Percentiles rank a stretch among this genome's conserved stretches.
Evolutionary conservation across 2,329 filamentous ascomycete species (phyloP).

Genomic region (Metarhizium rileyi): DNA sequence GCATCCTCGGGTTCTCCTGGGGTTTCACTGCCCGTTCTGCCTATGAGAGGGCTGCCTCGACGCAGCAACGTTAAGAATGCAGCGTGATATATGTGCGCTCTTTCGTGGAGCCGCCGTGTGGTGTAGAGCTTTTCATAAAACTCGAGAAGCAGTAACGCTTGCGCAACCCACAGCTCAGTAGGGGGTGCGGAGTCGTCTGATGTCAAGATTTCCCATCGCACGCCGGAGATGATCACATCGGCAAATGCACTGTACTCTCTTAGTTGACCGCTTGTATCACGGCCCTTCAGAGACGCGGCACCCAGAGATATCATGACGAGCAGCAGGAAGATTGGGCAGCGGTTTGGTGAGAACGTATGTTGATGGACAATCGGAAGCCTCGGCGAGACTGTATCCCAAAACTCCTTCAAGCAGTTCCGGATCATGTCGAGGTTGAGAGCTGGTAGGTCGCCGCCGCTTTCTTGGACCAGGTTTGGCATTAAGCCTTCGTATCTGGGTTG

Average conservation of each 20-base stretch:
- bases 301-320: conserved; percentile 78
- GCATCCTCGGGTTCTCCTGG: conserved; percentile 45
- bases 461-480: conserved; percentile 26
- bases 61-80: conserved; percentile 78
- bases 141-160: conserved; percentile 73
- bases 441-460: conserved; percentile 32
- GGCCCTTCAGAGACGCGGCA: conserved; percentile 64
- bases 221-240: conserved; percentile 56
- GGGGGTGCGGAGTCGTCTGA: conserved; percentile 74
- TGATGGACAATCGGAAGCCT: conserved; percentile 83
- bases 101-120: conserved; percentile 70
- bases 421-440: conserved; percentile 67
- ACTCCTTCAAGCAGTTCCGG: conserved; percentile 75
- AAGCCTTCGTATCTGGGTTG: conserved; percentile 29
- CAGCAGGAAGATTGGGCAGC: conserved; percentile 67
- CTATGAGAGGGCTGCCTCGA: conserved; percentile 76
- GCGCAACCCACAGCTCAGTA: conserved; percentile 80
- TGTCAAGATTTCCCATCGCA: conserved; percentile 77
- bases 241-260: conserved; percentile 37
- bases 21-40: conserved; percentile 67
- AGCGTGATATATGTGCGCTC: conserved; percentile 82
- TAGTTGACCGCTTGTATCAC: conserved; percentile 43
- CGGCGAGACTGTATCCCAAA: conserved; percentile 78
- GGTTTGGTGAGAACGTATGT: conserved; percentile 72
- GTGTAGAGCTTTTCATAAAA: conserved; percentile 91